phyloP scores from a whole-genome alignment of 805 yeast genomes.

The Candida manassasensis region DNA sequence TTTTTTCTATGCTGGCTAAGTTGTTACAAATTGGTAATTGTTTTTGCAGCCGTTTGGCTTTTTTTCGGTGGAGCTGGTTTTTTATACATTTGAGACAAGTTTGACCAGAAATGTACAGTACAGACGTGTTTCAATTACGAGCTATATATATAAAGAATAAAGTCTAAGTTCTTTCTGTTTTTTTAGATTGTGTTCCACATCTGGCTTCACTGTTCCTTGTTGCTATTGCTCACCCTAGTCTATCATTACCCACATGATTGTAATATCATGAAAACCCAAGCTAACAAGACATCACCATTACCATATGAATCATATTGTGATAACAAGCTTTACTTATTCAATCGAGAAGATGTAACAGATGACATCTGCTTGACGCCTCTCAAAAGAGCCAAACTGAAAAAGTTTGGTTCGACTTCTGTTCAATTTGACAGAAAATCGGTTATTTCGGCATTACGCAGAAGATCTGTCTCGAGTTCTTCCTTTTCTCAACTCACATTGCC shows the following conservation, averaged over 20 bases:
- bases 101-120: no score
- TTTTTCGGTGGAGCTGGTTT: no score
- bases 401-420: constrained; percentile 3
- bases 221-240: constrained; percentile 20
- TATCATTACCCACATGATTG: constrained; percentile 13
- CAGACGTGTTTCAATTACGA: no score
- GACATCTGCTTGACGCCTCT: constrained; percentile 8
- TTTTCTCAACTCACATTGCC: constrained; percentile 2
- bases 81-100: no score
- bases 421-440: constrained; percentile 3
- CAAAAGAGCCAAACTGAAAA: constrained; percentile 14
- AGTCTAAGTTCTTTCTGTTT: no score
- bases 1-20: no score
- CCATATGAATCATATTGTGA: constrained; percentile 15
- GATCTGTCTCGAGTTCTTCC: constrained; percentile 5
- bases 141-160: no score
- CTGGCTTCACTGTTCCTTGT: neutral
- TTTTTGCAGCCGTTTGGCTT: no score
- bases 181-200: neutral
- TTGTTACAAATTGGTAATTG: no score
- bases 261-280: constrained; percentile 7
- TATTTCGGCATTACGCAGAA: constrained; percentile 6
- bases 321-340: constrained; percentile 20
- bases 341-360: constrained; percentile 11
- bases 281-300: constrained; percentile 21